These are phyloP conservation scores for Chromera velia DNA, from an alignment of 73 alveolate genomes.

Conservation along the genomic window DNA sequence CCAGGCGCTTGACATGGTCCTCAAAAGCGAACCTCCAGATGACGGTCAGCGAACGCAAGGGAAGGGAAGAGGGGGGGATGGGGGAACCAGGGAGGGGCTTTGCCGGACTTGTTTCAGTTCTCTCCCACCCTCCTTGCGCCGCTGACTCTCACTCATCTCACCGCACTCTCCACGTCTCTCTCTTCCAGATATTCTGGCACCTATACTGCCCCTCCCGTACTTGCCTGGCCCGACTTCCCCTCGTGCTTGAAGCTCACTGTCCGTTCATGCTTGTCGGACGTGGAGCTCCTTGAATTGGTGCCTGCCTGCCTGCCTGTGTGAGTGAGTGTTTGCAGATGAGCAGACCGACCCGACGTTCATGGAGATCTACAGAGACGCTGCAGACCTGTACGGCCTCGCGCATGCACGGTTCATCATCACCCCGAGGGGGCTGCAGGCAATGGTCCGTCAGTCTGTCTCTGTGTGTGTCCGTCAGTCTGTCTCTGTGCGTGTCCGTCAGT, in stretches of 20 bases:
- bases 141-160: too few relatives aligned
- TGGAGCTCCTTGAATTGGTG: too few relatives aligned
- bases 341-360: slow-evolving; percentile 71
- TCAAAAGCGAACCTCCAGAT: slow-evolving; percentile 65
- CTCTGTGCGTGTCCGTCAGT: too few relatives aligned
- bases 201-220: too few relatives aligned
- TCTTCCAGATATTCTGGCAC: too few relatives aligned
- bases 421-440: slow-evolving; percentile 72
- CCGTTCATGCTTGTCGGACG: too few relatives aligned
- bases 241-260: too few relatives aligned
- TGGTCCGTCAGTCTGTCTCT: too few relatives aligned
- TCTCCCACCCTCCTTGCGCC: neutral
- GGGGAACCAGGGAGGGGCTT: neutral
- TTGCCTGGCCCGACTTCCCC: too few relatives aligned
- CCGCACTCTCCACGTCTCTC: too few relatives aligned
- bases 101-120: neutral
- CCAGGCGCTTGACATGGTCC: slow-evolving; percentile 57
- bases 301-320: too few relatives aligned
- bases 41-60: slow-evolving; percentile 49
- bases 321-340: slow-evolving; percentile 84
- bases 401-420: slow-evolving; percentile 84
- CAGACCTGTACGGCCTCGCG: slow-evolving; percentile 85
- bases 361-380: slow-evolving; percentile 73
- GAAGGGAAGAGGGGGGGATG: neutral
- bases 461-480: too few relatives aligned